Conservation (phyloP, 768 basidiomycete genomes). For the Leccinum boreale region DNA sequence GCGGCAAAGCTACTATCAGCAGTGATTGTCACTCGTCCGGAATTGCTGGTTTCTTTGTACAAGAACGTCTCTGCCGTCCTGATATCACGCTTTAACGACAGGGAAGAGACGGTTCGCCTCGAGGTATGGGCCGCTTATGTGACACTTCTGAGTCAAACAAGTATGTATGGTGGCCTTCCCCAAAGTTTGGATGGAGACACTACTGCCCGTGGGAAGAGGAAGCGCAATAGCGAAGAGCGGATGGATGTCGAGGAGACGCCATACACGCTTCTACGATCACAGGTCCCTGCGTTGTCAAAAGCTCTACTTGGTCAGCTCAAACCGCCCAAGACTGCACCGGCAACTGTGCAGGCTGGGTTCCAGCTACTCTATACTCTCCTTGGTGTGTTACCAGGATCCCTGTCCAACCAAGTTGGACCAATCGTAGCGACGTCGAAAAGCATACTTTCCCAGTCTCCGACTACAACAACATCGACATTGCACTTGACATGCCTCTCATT, state of each 20-base stretch:
- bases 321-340: slow-evolving; percentile 69
- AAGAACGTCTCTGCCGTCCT: slow-evolving; percentile 83
- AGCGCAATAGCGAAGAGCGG: slow-evolving; percentile 70
- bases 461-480: slow-evolving; percentile 75
- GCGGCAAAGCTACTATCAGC: slow-evolving; percentile 88
- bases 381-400: slow-evolving; percentile 76
- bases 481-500: slow-evolving; percentile 85
- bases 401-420: slow-evolving; percentile 63
- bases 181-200: slow-evolving; percentile 48
- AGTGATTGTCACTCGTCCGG: slow-evolving; percentile 86
- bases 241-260: slow-evolving; percentile 77
- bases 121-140: slow-evolving; percentile 91
- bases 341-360: slow-evolving; percentile 85
- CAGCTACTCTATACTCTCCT: slow-evolving; percentile 71
- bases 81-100: slow-evolving; percentile 88
- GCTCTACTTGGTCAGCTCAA: slow-evolving; percentile 84
- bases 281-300: slow-evolving; percentile 77
- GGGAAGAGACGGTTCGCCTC: slow-evolving; percentile 90
- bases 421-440: slow-evolving; percentile 64
- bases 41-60: slow-evolving; percentile 76
- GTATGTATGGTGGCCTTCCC: slow-evolving; percentile 66
- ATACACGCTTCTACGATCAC: slow-evolving; percentile 63
- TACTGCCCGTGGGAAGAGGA: slow-evolving; percentile 62
- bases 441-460: slow-evolving; percentile 63
- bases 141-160: slow-evolving; percentile 78